phyloP scores from a whole-genome alignment of 2,329 filamentous ascomycete species.

The Zymoseptoria brevis region DNA sequence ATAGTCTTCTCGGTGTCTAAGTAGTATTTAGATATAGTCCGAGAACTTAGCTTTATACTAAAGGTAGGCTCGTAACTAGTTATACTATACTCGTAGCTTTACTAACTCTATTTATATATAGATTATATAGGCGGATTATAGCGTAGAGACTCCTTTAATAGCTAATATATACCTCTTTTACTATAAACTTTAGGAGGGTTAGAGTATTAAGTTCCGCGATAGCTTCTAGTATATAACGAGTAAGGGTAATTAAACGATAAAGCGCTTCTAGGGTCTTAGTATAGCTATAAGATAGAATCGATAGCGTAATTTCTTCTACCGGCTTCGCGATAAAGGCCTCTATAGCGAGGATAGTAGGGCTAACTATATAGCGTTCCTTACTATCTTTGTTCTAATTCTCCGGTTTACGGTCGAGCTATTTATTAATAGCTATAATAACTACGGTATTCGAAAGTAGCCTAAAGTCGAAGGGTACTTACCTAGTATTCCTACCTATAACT shows the following conservation, averaged over 20 bases:
- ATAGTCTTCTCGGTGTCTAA: too few species aligned
- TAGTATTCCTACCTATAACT: not conserved
- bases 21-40: too few species aligned
- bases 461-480: not conserved
- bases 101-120: not conserved
- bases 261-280: too few species aligned
- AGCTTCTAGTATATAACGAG: too few species aligned
- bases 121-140: too few species aligned
- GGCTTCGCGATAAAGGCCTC: not conserved
- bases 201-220: too few species aligned
- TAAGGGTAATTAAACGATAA: too few species aligned
- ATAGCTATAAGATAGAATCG: too few species aligned
- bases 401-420: not conserved
- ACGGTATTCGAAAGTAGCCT: not conserved
- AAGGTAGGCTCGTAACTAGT: not conserved
- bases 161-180: too few species aligned
- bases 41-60: not conserved
- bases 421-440: not conserved
- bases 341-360: not conserved
- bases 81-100: not conserved
- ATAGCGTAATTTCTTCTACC: too few species aligned
- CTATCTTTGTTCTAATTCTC: not conserved
- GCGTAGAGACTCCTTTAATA: too few species aligned
- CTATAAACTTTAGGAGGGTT: too few species aligned
- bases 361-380: not conserved